Conservation (phyloP, 2,329 filamentous ascomycete species). For the Balansia obtecta region DNA sequence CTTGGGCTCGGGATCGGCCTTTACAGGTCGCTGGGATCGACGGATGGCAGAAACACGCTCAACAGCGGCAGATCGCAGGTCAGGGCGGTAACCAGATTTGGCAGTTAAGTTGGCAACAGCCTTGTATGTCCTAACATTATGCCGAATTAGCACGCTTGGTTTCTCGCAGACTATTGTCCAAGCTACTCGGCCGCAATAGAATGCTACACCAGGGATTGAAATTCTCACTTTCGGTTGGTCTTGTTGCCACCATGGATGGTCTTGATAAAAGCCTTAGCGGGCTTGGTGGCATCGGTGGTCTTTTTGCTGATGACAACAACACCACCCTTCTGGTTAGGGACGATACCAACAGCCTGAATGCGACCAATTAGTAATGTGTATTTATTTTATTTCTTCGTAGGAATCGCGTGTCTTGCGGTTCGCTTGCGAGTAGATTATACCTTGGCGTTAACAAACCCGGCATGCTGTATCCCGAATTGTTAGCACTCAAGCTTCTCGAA, state of each 20-base stretch:
- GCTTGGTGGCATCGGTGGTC: slow-evolving; percentile 56
- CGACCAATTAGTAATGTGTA: slow-evolving; percentile 11
- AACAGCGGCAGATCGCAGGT: slow-evolving; percentile 67
- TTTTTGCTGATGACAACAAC: slow-evolving; percentile 81
- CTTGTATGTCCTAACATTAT: slow-evolving; percentile 63
- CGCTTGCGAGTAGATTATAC: slow-evolving; percentile 33
- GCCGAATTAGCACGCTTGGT: neutral
- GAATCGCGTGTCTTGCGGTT: neutral
- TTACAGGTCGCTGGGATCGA: slow-evolving; percentile 64
- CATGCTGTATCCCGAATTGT: slow-evolving; percentile 47
- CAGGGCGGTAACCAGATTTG: slow-evolving; percentile 74
- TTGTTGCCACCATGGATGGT: slow-evolving; percentile 60
- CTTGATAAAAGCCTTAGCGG: slow-evolving; percentile 51
- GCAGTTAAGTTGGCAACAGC: slow-evolving; percentile 70
- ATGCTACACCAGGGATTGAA: too few relatives aligned
- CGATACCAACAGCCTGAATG: slow-evolving; percentile 67
- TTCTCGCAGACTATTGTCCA: slow-evolving; percentile 11
- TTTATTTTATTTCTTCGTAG: neutral
- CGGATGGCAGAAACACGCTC: slow-evolving; percentile 79
- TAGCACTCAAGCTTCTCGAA: slow-evolving; percentile 17
- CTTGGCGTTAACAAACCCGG: slow-evolving; percentile 89
- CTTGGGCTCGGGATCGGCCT: slow-evolving; percentile 63
- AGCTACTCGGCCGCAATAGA: too few relatives aligned
- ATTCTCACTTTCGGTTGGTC: slow-evolving; percentile 54
- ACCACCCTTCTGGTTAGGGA: slow-evolving; percentile 63